phyloP scores from a whole-genome alignment of 2,329 filamentous ascomycete species.

The Esteya vermicola region DNA sequence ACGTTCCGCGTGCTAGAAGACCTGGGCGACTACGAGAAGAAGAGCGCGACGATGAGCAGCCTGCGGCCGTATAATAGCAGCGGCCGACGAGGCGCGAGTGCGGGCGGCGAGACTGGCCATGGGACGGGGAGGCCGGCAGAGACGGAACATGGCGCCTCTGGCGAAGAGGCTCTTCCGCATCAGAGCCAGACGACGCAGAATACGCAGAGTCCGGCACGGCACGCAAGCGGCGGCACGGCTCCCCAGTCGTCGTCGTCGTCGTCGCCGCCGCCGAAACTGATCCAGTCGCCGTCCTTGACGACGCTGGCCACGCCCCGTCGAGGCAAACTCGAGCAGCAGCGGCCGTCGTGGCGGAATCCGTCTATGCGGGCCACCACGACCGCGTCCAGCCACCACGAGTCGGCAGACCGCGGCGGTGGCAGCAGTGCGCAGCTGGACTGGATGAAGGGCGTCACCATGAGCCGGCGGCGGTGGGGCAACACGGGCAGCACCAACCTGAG shows the following conservation, averaged over 20 bases:
- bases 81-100: conserved; percentile 14
- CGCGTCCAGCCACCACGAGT: conserved; percentile 18
- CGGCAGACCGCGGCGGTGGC: conserved; percentile 31
- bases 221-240: not conserved
- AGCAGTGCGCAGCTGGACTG: conserved; percentile 48
- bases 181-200: too few relatives aligned
- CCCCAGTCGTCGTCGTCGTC: not conserved
- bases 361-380: conserved; percentile 47
- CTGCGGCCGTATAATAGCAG: conserved; percentile 35
- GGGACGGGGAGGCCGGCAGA: too few relatives aligned
- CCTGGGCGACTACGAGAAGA: conserved; percentile 40
- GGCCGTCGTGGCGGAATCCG: conserved; percentile 36
- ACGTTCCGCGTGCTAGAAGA: conserved; percentile 66
- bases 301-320: too few relatives aligned
- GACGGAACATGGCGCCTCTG: too few relatives aligned
- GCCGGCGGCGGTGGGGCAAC: conserved; percentile 18
- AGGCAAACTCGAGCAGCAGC: conserved; percentile 19
- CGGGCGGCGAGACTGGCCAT: conserved; percentile 24
- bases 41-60: conserved; percentile 47
- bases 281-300: conserved; percentile 19
- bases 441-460: conserved; percentile 57
- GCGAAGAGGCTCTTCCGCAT: too few relatives aligned
- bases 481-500: too few relatives aligned
- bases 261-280: not conserved
- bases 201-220: not conserved